These are phyloP conservation scores for Thalia dealbata DNA, from an alignment of 176 grass and related monocot genomes.

Conservation along the genomic window DNA sequence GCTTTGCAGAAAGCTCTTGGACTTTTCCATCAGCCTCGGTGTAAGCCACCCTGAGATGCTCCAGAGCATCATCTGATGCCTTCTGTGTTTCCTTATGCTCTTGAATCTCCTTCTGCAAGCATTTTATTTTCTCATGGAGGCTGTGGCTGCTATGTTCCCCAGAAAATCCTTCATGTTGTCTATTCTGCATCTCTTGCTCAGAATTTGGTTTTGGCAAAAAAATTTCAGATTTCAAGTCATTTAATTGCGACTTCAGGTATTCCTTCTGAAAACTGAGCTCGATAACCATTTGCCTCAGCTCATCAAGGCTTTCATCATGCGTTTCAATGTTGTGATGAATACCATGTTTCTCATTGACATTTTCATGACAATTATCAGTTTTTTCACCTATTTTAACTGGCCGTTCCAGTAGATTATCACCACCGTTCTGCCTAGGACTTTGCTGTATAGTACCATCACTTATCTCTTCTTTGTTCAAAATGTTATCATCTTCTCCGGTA, in stretches of 20 bases:
- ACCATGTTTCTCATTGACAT: constrained; percentile 12
- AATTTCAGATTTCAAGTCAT: constrained; percentile 20
- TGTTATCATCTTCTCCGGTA: background rate
- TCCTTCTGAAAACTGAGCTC: constrained; percentile 59
- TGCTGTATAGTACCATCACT: background rate
- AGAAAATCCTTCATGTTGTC: constrained; percentile 14
- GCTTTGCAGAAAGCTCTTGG: constrained; percentile 64
- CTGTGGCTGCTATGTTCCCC: constrained; percentile 33
- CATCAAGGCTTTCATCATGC: constrained; percentile 25
- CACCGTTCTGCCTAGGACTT: constrained; percentile 2
- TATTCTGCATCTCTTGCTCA: background rate
- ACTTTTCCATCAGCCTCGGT: constrained; percentile 76
- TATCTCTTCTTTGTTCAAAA: background rate
- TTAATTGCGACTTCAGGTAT: constrained; percentile 48
- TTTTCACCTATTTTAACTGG: background rate
- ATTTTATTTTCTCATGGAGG: constrained; percentile 52
- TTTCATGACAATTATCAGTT: background rate
- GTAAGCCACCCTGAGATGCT: constrained; percentile 62
- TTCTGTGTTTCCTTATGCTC: constrained; percentile 71
- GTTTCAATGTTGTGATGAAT: constrained; percentile 15
- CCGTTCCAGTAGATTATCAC: constrained; percentile 1
- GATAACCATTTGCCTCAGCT: constrained; percentile 37
- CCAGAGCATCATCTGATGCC: constrained; percentile 58
- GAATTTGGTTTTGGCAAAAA: background rate
- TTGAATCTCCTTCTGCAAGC: constrained; percentile 44